phyloP scores from a whole-genome alignment of 345 rosid genomes.

The Hypericum androsaemum region DNA sequence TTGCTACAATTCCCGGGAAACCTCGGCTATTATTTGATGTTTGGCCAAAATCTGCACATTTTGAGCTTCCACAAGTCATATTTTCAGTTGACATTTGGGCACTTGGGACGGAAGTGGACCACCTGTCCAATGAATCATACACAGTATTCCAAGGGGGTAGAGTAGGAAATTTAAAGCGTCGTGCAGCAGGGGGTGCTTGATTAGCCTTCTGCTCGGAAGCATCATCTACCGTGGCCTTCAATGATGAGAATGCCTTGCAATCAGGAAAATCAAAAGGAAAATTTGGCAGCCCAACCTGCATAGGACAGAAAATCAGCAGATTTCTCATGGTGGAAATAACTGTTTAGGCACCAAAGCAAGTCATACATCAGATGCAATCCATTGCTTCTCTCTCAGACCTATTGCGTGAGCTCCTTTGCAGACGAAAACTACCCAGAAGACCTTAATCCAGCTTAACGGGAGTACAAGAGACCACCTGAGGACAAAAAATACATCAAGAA shows the following conservation, averaged over 20 bases:
- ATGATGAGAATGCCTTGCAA: slow-evolving; percentile 52
- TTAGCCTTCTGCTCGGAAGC: slow-evolving; percentile 36
- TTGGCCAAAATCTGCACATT: slow-evolving; percentile 7
- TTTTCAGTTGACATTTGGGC: slow-evolving; percentile 15
- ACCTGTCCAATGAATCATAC: slow-evolving; percentile 20
- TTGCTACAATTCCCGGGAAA: slow-evolving; percentile 40
- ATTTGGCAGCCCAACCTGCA: slow-evolving; percentile 58
- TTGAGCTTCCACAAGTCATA: slow-evolving; percentile 11
- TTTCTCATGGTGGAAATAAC: not conserved
- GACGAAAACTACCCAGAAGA: slow-evolving; percentile 55
- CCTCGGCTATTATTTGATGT: slow-evolving; percentile 10
- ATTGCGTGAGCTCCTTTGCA: slow-evolving; percentile 68
- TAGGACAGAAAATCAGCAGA: slow-evolving; percentile 8
- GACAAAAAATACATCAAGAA: not conserved
- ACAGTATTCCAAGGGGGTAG: slow-evolving; percentile 66
- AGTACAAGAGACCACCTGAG: slow-evolving; percentile 79
- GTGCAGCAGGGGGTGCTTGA: slow-evolving; percentile 38
- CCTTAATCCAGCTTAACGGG: slow-evolving; percentile 74
- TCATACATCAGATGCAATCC: slow-evolving; percentile 73
- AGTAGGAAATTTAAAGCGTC: slow-evolving; percentile 56
- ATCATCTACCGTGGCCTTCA: slow-evolving; percentile 42
- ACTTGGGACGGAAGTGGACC: slow-evolving; percentile 10
- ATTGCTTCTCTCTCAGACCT: slow-evolving; percentile 76
- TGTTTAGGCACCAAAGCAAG: slow-evolving; percentile 4
- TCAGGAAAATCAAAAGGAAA: slow-evolving; percentile 90